Percentiles rank a stretch among this genome's conserved stretches.
phyloP scores from a whole-genome alignment of 805 yeast species.

The Zygoascus biomembranicola region DNA sequence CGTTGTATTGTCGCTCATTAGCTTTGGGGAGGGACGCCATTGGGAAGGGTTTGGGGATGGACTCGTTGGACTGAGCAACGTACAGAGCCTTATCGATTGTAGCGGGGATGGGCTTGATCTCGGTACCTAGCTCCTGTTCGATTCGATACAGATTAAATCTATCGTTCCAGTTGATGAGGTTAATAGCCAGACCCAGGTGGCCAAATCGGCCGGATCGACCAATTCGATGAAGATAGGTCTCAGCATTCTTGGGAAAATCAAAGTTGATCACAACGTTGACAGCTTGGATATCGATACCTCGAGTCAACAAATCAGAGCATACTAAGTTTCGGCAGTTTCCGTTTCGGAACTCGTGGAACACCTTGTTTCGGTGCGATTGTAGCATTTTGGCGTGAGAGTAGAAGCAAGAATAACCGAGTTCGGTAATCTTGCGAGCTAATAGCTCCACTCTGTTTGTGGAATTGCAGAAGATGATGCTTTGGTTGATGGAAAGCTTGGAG shows the following conservation, averaged over 20 bases:
- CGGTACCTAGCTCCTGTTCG: conserved; percentile 96
- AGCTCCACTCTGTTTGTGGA: conserved; percentile 94
- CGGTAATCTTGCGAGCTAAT: conserved; percentile 91
- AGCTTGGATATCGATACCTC: conserved; percentile 99
- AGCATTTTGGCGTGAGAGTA: conserved; percentile 98
- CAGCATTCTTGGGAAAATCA: conserved; percentile 97
- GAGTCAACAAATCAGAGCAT: conserved; percentile 90
- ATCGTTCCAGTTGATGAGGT: conserved; percentile 94
- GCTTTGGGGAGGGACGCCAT: conserved; percentile 38
- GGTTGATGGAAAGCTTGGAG: conserved; percentile 90
- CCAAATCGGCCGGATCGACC: conserved; percentile 99
- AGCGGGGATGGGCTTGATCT: conserved; percentile 94
- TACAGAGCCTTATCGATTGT: conserved; percentile 81
- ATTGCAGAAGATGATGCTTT: conserved; percentile 94
- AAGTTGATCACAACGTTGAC: conserved; percentile 96
- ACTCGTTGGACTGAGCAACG: conserved; percentile 53
- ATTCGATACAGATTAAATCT: conserved; percentile 87
- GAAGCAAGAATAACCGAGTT: conserved; percentile 91
- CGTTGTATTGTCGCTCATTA: conserved; percentile 3
- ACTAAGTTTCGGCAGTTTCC: conserved; percentile 96
- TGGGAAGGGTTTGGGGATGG: conserved; percentile 86
- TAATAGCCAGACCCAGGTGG: conserved; percentile 94
- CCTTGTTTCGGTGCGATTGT: conserved; percentile 93
- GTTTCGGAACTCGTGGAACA: conserved; percentile 96
- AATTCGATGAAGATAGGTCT: conserved; percentile 94